These are phyloP conservation scores for Diospyros lotus DNA, from an alignment of 148 eudicot species.

Conservation along the genomic window DNA sequence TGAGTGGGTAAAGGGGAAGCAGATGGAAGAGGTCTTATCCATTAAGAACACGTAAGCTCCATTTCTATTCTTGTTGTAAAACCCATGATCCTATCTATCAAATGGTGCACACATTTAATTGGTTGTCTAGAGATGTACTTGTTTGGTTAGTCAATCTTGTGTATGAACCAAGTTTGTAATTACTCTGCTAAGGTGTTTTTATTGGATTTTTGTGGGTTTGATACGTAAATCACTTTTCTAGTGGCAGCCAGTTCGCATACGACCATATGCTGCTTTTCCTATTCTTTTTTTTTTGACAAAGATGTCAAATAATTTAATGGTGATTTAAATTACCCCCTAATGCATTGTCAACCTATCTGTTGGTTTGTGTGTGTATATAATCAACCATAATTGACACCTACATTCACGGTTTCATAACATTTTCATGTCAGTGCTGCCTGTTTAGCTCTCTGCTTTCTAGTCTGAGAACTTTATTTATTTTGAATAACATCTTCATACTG, in stretches of 20 bases:
- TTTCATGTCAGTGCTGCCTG: too few relatives aligned
- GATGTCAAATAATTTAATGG: background rate
- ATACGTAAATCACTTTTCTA: too few relatives aligned
- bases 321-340: background rate
- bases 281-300: background rate
- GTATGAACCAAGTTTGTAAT: too few relatives aligned
- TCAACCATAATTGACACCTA: too few relatives aligned
- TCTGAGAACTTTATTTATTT: too few relatives aligned
- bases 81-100: background rate
- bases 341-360: background rate
- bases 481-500: too few relatives aligned
- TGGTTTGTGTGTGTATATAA: background rate
- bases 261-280: too few relatives aligned
- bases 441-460: too few relatives aligned
- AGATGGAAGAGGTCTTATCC: conserved; percentile 78
- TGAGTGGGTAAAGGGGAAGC: conserved; percentile 93
- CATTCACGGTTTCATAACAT: too few relatives aligned
- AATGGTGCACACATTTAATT: background rate
- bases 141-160: background rate
- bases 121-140: background rate
- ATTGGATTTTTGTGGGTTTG: too few relatives aligned
- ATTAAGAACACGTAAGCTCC: conserved; percentile 86
- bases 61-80: background rate
- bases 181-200: too few relatives aligned
- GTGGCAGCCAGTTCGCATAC: too few relatives aligned